Evolutionary conservation across 1,284 basidiomycete genomes (phyloP).

Genomic region (Microbotryomycetes sp.): DNA sequence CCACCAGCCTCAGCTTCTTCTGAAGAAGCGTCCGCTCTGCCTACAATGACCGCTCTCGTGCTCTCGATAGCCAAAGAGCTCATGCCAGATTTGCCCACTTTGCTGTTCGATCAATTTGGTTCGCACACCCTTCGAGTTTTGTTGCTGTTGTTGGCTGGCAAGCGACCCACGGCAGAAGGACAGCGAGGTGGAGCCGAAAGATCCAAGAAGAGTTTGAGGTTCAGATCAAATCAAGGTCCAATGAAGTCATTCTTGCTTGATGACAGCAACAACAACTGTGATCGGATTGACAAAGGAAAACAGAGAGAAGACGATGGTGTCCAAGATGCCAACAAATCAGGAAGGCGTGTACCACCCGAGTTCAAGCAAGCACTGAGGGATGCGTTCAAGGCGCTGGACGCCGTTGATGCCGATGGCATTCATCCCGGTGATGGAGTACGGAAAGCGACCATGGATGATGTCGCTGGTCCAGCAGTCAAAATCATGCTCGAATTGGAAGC

Average conservation of each 20-base stretch:
- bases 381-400: slow-evolving; percentile 52
- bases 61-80: slow-evolving; percentile 67
- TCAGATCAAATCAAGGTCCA: slow-evolving; percentile 65
- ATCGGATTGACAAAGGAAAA: neutral
- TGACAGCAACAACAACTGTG: slow-evolving; percentile 24
- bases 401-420: slow-evolving; percentile 15
- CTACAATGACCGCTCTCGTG: slow-evolving; percentile 62
- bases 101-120: slow-evolving; percentile 75
- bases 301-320: neutral
- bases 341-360: slow-evolving; percentile 49
- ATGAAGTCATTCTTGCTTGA: slow-evolving; percentile 63
- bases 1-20: slow-evolving; percentile 46
- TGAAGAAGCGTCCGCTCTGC: slow-evolving; percentile 54
- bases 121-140: slow-evolving; percentile 79
- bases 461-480: slow-evolving; percentile 73
- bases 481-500: slow-evolving; percentile 46
- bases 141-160: slow-evolving; percentile 59
- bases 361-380: slow-evolving; percentile 52
- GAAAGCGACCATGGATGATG: slow-evolving; percentile 69
- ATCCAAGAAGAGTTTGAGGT: slow-evolving; percentile 61
- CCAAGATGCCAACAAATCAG: slow-evolving; percentile 41
- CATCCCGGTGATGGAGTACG: slow-evolving; percentile 62
- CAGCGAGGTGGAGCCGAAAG: slow-evolving; percentile 11
- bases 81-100: slow-evolving; percentile 54
- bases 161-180: slow-evolving; percentile 11